These are phyloP conservation scores for Elsinoe necatrix DNA, from an alignment of 2,329 filamentous ascomycete genomes.

Conservation along the genomic window DNA sequence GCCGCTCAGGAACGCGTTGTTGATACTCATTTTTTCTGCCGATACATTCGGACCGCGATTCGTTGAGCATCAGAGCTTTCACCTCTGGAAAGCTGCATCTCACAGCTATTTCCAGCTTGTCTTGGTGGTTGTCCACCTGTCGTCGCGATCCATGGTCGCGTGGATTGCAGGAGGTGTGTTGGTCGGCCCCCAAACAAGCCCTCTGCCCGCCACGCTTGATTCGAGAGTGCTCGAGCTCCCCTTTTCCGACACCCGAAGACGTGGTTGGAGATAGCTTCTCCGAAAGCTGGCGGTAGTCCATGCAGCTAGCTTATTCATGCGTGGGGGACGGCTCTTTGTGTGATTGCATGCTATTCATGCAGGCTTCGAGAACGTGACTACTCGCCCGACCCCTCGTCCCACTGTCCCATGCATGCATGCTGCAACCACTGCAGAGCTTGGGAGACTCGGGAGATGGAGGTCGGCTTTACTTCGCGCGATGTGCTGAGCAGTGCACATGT, in stretches of 20 bases:
- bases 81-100: not conserved
- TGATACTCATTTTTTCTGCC: not conserved
- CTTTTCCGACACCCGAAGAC: slow-evolving; percentile 7
- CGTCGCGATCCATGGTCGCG: slow-evolving; percentile 6
- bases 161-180: slow-evolving; percentile 2
- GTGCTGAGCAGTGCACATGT: not conserved
- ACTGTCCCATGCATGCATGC: not conserved
- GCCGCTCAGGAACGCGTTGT: slow-evolving; percentile 1
- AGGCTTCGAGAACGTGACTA: not conserved
- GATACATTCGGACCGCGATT: slow-evolving; percentile 3
- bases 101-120: not conserved
- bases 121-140: not conserved
- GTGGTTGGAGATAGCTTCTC: slow-evolving; percentile 1
- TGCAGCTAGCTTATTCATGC: slow-evolving; percentile 10
- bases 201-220: not conserved
- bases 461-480: slow-evolving; percentile 7
- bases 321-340: slow-evolving; percentile 9
- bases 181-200: not conserved
- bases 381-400: not conserved
- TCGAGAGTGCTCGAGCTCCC: not conserved
- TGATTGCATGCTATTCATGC: slow-evolving; percentile 6
- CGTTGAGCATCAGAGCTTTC: not conserved
- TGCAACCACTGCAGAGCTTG: not conserved
- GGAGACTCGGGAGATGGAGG: not conserved
- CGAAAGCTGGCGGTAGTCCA: not conserved